phyloP scores from a whole-genome alignment of 169 alveolate genomes.

The Plasmodium gallinaceum region DNA sequence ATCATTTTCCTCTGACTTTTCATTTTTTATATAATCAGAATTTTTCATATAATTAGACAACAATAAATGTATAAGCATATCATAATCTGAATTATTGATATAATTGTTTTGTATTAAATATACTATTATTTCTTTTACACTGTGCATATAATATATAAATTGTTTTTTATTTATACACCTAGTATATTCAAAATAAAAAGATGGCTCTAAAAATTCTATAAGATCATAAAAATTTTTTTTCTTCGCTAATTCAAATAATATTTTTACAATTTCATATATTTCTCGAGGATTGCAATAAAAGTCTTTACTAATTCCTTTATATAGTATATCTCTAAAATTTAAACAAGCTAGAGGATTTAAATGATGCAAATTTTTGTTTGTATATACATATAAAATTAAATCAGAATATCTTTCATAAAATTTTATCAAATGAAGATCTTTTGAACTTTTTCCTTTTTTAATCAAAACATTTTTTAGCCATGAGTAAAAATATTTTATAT shows the following conservation, averaged over 20 bases:
- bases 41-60: slow-evolving; percentile 72
- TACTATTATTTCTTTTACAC: slow-evolving; percentile 69
- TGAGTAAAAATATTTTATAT: slow-evolving; percentile 86
- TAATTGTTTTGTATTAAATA: slow-evolving; percentile 68
- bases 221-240: slow-evolving; percentile 54
- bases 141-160: slow-evolving; percentile 74
- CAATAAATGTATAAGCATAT: slow-evolving; percentile 60
- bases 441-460: slow-evolving; percentile 54
- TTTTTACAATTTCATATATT: slow-evolving; percentile 58
- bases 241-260: slow-evolving; percentile 67
- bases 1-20: slow-evolving; percentile 11
- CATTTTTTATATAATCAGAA: slow-evolving; percentile 18
- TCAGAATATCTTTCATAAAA: slow-evolving; percentile 90
- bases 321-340: slow-evolving; percentile 68
- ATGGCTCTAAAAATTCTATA: slow-evolving; percentile 74
- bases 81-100: slow-evolving; percentile 64
- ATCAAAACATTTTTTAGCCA: slow-evolving; percentile 86
- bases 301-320: slow-evolving; percentile 75
- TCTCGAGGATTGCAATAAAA: slow-evolving; percentile 77
- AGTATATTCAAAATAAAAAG: slow-evolving; percentile 66
- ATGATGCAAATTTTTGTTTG: slow-evolving; percentile 76
- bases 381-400: slow-evolving; percentile 84
- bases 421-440: slow-evolving; percentile 83
- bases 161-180: slow-evolving; percentile 71
- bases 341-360: slow-evolving; percentile 84